These are phyloP conservation scores for Monilinia fructicola DNA, from an alignment of 2,329 filamentous ascomycete genomes.

Conservation along the genomic window DNA sequence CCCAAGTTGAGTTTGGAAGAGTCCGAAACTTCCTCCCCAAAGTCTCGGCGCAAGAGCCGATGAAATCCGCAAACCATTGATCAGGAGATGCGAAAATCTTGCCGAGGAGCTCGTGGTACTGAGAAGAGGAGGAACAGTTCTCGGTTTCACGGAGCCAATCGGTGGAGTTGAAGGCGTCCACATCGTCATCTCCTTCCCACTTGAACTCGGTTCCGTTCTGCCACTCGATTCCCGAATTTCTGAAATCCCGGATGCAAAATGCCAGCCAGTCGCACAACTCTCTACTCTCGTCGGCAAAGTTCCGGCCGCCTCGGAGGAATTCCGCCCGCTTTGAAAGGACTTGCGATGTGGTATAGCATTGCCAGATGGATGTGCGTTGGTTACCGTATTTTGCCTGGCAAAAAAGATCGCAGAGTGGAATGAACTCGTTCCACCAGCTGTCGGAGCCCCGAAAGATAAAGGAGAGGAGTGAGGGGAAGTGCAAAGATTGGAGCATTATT, in stretches of 20 bases:
- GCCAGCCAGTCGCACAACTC: slow-evolving; percentile 7
- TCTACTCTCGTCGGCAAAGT: neutral
- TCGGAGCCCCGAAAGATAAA: neutral
- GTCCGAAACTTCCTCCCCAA: no score
- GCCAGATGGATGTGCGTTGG: neutral
- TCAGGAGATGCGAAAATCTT: no score
- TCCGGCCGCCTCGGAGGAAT: neutral
- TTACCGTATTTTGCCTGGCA: neutral
- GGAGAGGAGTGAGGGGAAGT: neutral
- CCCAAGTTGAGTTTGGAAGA: no score
- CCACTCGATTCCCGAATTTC: neutral
- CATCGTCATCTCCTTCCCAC: no score
- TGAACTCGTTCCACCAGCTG: neutral
- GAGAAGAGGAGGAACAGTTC: no score
- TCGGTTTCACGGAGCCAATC: no score
- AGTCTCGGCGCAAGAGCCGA: no score
- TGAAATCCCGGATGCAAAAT: slow-evolving; percentile 3
- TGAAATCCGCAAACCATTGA: no score
- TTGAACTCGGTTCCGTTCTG: neutral
- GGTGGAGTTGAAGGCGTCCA: no score
- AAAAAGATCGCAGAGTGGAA: neutral
- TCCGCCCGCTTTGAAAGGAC: neutral
- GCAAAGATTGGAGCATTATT: neutral
- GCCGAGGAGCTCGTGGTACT: no score
- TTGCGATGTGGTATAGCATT: neutral